Evolutionary conservation across 345 rosid species (phyloP).

Genomic region (Ailanthus altissimus): DNA sequence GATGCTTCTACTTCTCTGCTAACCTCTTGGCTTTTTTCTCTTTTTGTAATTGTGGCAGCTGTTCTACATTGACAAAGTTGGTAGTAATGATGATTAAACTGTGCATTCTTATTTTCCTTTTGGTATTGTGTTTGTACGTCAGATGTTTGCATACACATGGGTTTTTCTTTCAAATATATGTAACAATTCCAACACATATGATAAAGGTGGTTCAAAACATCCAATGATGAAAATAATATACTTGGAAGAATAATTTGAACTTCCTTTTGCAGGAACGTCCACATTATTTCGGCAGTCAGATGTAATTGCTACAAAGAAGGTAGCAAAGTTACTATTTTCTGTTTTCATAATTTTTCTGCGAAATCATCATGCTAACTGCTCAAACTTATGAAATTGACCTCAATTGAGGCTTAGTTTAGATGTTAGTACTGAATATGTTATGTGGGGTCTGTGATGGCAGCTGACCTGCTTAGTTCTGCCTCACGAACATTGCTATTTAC

Average conservation of each 20-base stretch:
- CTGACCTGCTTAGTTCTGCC: conserved; percentile 82
- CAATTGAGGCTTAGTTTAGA: background rate
- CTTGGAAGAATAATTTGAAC: conserved; percentile 12
- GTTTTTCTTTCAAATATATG: background rate
- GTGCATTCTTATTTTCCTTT: background rate
- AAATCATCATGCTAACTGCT: background rate
- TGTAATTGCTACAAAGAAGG: conserved; percentile 80
- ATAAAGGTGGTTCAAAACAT: background rate
- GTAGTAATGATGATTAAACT: background rate
- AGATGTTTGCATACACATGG: background rate
- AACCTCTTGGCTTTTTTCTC: background rate
- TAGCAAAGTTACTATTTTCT: conserved; percentile 25
- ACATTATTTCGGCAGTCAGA: conserved; percentile 59
- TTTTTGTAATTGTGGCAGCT: background rate
- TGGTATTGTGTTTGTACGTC: background rate
- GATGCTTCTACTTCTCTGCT: background rate
- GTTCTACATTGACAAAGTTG: background rate
- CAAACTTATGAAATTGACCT: conserved; percentile 12
- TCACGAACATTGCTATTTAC: conserved; percentile 56
- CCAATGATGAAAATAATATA: background rate
- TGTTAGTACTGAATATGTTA: conserved; percentile 14
- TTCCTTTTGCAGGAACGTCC: conserved; percentile 53
- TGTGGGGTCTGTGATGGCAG: conserved; percentile 38
- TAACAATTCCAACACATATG: background rate
- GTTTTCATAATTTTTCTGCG: background rate